Percentiles rank a stretch among this genome's conserved stretches.
Evolutionary conservation across 202 grass and related monocot species (phyloP).

Genomic region (Panicum virgatum): DNA sequence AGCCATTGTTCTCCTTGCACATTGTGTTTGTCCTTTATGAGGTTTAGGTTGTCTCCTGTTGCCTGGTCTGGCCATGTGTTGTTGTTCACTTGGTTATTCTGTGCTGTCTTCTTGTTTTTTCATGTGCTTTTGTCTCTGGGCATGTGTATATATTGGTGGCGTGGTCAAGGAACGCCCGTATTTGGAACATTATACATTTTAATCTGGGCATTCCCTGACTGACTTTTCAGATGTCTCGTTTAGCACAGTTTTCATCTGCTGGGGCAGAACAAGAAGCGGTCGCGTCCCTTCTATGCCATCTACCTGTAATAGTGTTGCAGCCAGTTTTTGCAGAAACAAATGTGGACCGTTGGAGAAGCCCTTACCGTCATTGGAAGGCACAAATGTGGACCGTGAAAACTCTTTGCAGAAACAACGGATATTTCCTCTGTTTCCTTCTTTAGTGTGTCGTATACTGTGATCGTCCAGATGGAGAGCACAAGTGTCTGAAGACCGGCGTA

Average conservation of each 20-base stretch:
- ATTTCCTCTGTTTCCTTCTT: neutral
- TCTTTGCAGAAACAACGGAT: neutral
- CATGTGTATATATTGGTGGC: slow-evolving; percentile 50
- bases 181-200: slow-evolving; percentile 16
- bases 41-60: slow-evolving; percentile 27
- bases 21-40: slow-evolving; percentile 20
- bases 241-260: neutral
- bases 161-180: slow-evolving; percentile 28
- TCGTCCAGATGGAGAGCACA: neutral
- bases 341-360: too few relatives aligned
- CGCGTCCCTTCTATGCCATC: neutral
- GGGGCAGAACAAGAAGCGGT: neutral
- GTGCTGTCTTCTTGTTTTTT: neutral
- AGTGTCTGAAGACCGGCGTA: neutral
- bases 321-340: too few relatives aligned
- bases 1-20: slow-evolving; percentile 23
- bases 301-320: too few relatives aligned
- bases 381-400: neutral
- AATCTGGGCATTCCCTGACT: neutral
- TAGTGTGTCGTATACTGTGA: neutral
- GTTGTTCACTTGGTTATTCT: slow-evolving; percentile 25
- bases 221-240: neutral
- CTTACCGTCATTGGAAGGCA: too few relatives aligned
- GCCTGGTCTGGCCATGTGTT: slow-evolving; percentile 21
- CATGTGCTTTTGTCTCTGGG: slow-evolving; percentile 5